Evolutionary conservation across 1,284 basidiomycete genomes (phyloP).

Genomic region (Leccinum brunneo-olivaceum): DNA sequence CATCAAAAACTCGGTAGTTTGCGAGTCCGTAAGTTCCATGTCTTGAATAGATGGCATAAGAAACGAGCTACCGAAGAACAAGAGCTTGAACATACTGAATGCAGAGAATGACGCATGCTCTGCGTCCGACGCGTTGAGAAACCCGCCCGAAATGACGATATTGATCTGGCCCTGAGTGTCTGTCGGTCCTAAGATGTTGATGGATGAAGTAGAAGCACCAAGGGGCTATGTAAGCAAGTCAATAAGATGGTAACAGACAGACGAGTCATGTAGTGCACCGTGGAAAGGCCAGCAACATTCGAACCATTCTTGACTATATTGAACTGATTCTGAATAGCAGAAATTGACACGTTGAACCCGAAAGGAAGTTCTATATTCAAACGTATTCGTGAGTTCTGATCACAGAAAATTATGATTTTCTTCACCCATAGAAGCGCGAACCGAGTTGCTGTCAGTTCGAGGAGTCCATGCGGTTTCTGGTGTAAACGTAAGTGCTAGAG

Average conservation of each 20-base stretch:
- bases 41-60: constrained; percentile 31
- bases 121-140: constrained; percentile 43
- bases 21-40: constrained; percentile 43
- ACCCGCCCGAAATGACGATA: constrained; percentile 56
- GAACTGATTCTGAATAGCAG: constrained; percentile 62
- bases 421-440: constrained; percentile 54
- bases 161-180: constrained; percentile 64
- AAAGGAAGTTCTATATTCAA: constrained; percentile 56
- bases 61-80: neutral
- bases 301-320: constrained; percentile 50
- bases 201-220: constrained; percentile 52
- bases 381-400: neutral
- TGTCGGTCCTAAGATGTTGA: constrained; percentile 44
- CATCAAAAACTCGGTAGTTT: constrained; percentile 48
- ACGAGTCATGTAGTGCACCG: constrained; percentile 33
- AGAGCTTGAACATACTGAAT: constrained; percentile 42
- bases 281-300: constrained; percentile 49
- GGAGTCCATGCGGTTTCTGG: constrained; percentile 56
- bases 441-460: constrained; percentile 47
- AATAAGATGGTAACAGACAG: constrained; percentile 2
- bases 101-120: constrained; percentile 48
- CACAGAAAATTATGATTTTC: constrained; percentile 1
- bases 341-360: constrained; percentile 66
- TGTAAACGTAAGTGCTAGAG: constrained; percentile 55
- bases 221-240: constrained; percentile 38